Base-by-base conservation (phyloP, 352 stramenopile species). In the Globisporangium camurandrum region DNA sequence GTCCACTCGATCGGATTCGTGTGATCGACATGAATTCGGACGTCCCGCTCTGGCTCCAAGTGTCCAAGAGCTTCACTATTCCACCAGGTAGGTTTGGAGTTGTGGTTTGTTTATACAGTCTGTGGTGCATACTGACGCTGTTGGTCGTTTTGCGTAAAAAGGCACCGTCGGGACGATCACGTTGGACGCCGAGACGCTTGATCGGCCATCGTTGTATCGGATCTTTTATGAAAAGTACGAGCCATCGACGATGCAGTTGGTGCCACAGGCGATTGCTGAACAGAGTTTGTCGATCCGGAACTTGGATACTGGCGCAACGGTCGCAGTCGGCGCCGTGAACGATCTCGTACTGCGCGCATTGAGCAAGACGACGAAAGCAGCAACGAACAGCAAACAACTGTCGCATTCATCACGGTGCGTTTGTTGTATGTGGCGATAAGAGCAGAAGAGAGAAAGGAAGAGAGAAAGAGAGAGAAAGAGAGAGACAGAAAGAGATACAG, bases 171-270 rank as follows among this genome's bases (percentile, higher is more conserved):
- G 83, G 2, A 80, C 77, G 17, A 90, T 94, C 56, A 92, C 77
- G 1, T 64, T 94, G 17, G 83, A 94, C 49, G 66, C 75, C 4
- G 83, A 94, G 62, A 88, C 81, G 4, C 69, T 94, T 8, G 72
- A 91, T 36, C 71, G 64, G 12, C 76, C 81, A 10, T 92, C 80
- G 22, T 51, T 91, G 22, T 94, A 91, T 67, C 78, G 79, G 49
- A 81, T 94, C 38, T 86, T 91, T 43, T 92, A 92, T 53, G 83
- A 94, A 33, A 91, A 92, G 56, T 92, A 94, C 40, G 75, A 90
- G 59, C 78, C 80, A 1, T n/a, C n/a, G n/a, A 86, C 67, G 33
- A 79, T 75, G 0, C 63, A 88, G 36, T 62, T 78, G 20, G 47
- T 88, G 19, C 71, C 77, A 9, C 33, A 51, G 0, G 67, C 77